Evolutionary conservation across 1,284 basidiomycete species (phyloP).

Genomic region (Sanghuangporus sanghuang): DNA sequence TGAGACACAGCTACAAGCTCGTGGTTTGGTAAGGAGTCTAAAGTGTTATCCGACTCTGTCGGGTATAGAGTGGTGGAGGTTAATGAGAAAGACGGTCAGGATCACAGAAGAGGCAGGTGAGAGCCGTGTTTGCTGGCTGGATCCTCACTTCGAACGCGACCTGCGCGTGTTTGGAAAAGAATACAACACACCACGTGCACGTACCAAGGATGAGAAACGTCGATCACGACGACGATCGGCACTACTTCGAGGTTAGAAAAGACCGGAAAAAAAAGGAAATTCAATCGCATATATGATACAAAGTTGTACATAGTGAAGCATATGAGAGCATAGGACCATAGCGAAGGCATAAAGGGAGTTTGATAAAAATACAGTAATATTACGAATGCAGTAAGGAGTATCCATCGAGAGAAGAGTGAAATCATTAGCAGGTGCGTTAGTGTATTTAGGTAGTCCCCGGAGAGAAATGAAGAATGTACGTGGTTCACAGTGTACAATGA

Average conservation of each 20-base stretch:
- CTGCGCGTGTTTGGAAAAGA: constrained; percentile 1
- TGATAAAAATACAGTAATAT: background rate
- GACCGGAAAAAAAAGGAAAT: background rate
- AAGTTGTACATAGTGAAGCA: background rate
- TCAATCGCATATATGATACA: background rate
- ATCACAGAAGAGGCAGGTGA: background rate
- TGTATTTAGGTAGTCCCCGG: background rate
- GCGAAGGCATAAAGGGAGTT: background rate
- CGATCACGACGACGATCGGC: background rate
- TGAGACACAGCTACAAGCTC: background rate
- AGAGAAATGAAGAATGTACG: background rate
- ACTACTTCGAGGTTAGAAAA: background rate
- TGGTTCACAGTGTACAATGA: background rate
- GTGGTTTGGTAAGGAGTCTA: background rate
- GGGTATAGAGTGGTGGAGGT: background rate
- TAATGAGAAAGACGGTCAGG: background rate
- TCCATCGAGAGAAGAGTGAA: background rate
- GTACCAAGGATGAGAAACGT: background rate
- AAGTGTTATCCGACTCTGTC: background rate
- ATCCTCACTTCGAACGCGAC: constrained; percentile 1
- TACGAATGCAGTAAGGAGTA: background rate
- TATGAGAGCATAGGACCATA: constrained; percentile 6
- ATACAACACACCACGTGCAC: background rate
- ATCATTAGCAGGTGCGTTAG: background rate
- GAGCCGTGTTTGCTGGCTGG: constrained; percentile 1